phyloP scores from a whole-genome alignment of 202 grass and related monocot species.

The Bolboschoenoplectus hybrid region DNA sequence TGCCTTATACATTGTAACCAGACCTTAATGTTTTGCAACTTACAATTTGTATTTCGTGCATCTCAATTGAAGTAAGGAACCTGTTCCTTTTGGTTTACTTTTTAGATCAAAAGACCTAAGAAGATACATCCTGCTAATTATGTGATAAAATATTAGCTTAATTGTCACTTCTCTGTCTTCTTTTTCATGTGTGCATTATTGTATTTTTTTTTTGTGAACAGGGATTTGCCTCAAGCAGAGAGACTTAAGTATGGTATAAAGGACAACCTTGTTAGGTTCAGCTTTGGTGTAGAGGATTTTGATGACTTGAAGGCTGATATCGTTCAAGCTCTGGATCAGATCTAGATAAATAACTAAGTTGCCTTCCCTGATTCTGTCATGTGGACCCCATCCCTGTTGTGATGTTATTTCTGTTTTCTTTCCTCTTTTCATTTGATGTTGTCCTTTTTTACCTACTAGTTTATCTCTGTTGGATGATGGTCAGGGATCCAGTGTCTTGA shows the following conservation, averaged over 20 bases:
- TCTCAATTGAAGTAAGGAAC: neutral
- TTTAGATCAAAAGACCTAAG: slow-evolving; percentile 5
- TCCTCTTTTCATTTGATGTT: slow-evolving; percentile 9
- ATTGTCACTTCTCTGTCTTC: neutral
- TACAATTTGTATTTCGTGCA: neutral
- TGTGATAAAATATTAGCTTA: neutral
- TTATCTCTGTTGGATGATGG: slow-evolving; percentile 21
- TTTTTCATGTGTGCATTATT: neutral
- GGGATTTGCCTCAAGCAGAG: slow-evolving; percentile 78
- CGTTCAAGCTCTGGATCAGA: slow-evolving; percentile 75
- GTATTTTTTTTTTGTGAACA: slow-evolving; percentile 44
- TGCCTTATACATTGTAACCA: neutral
- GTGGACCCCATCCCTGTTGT: slow-evolving; percentile 3
- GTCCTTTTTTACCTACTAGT: slow-evolving; percentile 16
- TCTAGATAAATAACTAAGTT: slow-evolving; percentile 48
- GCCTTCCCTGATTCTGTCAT: slow-evolving; percentile 5
- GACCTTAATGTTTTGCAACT: neutral
- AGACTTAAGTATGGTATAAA: slow-evolving; percentile 91
- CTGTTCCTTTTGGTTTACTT: neutral
- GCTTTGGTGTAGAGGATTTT: slow-evolving; percentile 90
- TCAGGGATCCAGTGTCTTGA: slow-evolving; percentile 12
- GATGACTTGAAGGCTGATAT: slow-evolving; percentile 92
- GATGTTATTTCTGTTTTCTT: slow-evolving; percentile 18
- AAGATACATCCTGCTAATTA: neutral
- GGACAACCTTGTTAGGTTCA: slow-evolving; percentile 99